phyloP scores from a whole-genome alignment of 345 rosid species.

The Salix dunnii region DNA sequence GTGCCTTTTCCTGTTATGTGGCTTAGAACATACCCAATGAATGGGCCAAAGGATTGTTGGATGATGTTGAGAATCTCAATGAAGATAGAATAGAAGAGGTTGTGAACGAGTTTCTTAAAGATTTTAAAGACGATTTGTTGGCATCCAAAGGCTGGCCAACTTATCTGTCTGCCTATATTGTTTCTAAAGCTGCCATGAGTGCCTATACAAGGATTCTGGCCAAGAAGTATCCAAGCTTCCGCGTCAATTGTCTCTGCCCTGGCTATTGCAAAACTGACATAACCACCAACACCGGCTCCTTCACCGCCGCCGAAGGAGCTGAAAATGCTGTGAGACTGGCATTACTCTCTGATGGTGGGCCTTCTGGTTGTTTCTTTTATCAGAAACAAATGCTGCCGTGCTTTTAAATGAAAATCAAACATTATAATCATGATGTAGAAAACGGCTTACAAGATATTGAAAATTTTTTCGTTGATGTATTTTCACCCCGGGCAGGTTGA shows the following conservation, averaged over 20 bases:
- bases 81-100: constrained; percentile 35
- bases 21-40: constrained; percentile 22
- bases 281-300: constrained; percentile 18
- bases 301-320: constrained; percentile 33
- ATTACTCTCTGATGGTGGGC: constrained; percentile 26
- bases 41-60: constrained; percentile 26
- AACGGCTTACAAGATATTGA: not conserved
- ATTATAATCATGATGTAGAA: not conserved
- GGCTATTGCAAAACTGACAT: constrained; percentile 38
- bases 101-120: constrained; percentile 16
- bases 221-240: constrained; percentile 20
- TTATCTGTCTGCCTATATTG: constrained; percentile 16
- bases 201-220: constrained; percentile 43
- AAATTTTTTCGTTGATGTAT: too few species aligned
- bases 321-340: constrained; percentile 28
- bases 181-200: constrained; percentile 32
- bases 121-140: constrained; percentile 27
- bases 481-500: not conserved
- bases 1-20: not conserved
- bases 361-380: constrained; percentile 34
- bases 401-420: not conserved
- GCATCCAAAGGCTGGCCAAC: constrained; percentile 39
- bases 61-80: constrained; percentile 21
- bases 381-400: not conserved
- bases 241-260: constrained; percentile 34